Conservation (phyloP, 768 basidiomycete species). For the Tubosaeta sp. region DNA sequence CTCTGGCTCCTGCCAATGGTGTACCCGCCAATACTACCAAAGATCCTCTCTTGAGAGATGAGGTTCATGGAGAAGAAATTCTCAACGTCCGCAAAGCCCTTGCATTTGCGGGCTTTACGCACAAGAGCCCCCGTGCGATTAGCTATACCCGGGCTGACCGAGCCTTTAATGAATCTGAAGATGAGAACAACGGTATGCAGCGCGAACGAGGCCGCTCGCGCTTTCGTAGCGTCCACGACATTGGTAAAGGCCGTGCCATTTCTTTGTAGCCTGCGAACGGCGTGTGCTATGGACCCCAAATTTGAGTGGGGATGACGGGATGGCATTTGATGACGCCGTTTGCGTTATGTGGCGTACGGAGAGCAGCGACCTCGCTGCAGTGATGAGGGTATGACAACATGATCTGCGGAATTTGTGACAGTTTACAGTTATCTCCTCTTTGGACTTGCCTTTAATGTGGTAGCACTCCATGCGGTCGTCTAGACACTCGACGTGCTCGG, state of each 20-base stretch:
- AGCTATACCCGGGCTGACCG: conserved; percentile 73
- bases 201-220: conserved; percentile 62
- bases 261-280: conserved; percentile 57
- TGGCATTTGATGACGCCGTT: conserved; percentile 27
- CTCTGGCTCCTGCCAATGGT: conserved; percentile 85
- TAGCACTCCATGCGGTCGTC: conserved; percentile 10
- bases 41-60: conserved; percentile 85
- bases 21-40: conserved; percentile 78
- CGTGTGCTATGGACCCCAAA: conserved; percentile 27
- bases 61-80: conserved; percentile 80
- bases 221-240: conserved; percentile 56
- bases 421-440: conserved; percentile 8
- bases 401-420: conserved; percentile 24
- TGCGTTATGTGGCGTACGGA: conserved; percentile 29
- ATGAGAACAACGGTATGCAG: conserved; percentile 44
- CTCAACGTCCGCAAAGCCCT: conserved; percentile 87
- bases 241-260: conserved; percentile 75
- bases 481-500: conserved; percentile 12
- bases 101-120: conserved; percentile 89
- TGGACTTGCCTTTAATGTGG: conserved; percentile 9
- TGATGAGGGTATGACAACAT: conserved; percentile 29
- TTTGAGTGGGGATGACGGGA: conserved; percentile 16
- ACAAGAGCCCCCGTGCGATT: conserved; percentile 80
- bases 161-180: conserved; percentile 57
- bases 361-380: conserved; percentile 28